phyloP scores from a whole-genome alignment of 2,329 filamentous ascomycete species.

The Penicillium polonicum region DNA sequence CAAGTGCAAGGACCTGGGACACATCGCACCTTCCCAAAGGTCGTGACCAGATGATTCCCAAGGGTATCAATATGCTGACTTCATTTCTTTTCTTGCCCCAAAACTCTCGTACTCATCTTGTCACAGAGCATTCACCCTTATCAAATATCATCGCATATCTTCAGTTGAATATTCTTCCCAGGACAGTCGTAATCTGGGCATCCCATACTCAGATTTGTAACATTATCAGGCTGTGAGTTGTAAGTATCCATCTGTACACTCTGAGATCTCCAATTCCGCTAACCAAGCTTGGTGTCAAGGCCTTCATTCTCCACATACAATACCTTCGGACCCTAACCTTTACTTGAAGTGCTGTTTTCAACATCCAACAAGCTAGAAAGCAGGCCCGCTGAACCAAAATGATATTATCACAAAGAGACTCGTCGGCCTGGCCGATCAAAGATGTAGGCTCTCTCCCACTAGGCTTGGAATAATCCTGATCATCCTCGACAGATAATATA shows the following conservation, averaged over 20 bases:
- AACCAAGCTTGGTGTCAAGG: not conserved
- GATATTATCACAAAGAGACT: not conserved
- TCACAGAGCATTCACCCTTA: not conserved
- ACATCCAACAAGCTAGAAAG: not conserved
- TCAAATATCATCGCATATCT: not conserved
- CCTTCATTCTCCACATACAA: not conserved
- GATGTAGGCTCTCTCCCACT: conserved; percentile 13
- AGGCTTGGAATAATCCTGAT: not conserved
- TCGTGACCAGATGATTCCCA: not conserved
- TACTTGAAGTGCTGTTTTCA: not conserved
- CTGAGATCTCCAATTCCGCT: not conserved
- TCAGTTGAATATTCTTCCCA: not conserved
- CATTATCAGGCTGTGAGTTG: not conserved
- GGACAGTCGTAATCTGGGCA: not conserved
- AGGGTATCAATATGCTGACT: not conserved
- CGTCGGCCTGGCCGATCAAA: conserved; percentile 8
- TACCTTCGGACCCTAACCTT: not conserved
- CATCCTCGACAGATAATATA: conserved; percentile 70
- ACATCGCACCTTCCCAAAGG: not conserved
- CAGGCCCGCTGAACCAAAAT: not conserved
- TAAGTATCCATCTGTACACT: not conserved
- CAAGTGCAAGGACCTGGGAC: not conserved
- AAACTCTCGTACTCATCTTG: not conserved
- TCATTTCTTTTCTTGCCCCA: not conserved
- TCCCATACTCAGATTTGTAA: not conserved